These are phyloP conservation scores for Hypoxylon crocopeplum DNA, from an alignment of 495 filamentous ascomycete genomes.

Conservation along the genomic window DNA sequence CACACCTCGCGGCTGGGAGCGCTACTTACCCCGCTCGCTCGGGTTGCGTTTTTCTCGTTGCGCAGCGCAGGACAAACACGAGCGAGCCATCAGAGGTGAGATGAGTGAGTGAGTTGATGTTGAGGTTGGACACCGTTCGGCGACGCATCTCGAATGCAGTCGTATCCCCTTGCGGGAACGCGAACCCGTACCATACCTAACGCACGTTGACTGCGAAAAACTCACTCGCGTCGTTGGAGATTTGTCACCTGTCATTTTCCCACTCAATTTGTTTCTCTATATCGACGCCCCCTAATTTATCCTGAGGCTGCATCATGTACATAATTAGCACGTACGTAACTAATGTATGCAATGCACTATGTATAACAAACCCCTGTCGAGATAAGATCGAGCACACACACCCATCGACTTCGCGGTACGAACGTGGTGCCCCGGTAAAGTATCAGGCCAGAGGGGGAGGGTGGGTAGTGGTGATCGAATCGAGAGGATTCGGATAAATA, in stretches of 20 bases:
- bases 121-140: too few relatives aligned
- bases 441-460: constrained; percentile 7
- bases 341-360: constrained; percentile 1
- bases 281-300: constrained; percentile 32
- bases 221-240: constrained; percentile 17
- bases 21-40: too few relatives aligned
- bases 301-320: constrained; percentile 33
- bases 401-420: too few relatives aligned
- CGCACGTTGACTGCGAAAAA: background rate
- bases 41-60: too few relatives aligned
- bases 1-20: too few relatives aligned
- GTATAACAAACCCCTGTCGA: constrained; percentile 8
- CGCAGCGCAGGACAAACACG: too few relatives aligned
- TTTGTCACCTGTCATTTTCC: too few relatives aligned
- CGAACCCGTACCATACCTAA: background rate
- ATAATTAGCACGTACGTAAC: constrained; percentile 7
- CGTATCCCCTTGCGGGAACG: too few relatives aligned
- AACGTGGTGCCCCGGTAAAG: background rate
- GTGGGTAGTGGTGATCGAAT: constrained; percentile 11
- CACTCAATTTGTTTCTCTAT: constrained; percentile 15
- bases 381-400: constrained; percentile 23
- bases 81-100: too few relatives aligned
- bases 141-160: too few relatives aligned
- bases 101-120: too few relatives aligned
- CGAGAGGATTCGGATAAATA: constrained; percentile 31